A percentile compares a stretch with the other conserved stretches of the same genome.
Evolutionary conservation across 148 eudicot genomes (phyloP).

Genomic region (Drosera capensis): DNA sequence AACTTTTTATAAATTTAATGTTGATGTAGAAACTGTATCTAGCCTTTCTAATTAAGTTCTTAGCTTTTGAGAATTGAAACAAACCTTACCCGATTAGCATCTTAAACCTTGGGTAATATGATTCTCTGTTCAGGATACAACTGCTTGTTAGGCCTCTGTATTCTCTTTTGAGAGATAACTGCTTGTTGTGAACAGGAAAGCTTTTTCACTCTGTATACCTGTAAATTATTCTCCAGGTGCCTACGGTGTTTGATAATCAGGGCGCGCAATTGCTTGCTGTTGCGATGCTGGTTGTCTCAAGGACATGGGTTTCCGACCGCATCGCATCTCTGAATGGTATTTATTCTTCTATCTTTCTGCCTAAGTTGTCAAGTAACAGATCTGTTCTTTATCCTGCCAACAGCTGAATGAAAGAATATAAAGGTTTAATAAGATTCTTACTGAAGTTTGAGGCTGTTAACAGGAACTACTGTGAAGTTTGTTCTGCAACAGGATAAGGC

Average conservation of each 20-base stretch:
- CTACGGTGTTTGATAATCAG: slow-evolving; percentile 86
- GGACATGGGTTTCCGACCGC: slow-evolving; percentile 93
- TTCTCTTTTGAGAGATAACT: too few species aligned
- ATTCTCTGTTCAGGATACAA: too few species aligned
- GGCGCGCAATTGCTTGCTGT: slow-evolving; percentile 93
- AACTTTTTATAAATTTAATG: too few species aligned
- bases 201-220: too few species aligned
- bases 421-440: not conserved
- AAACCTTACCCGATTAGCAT: too few species aligned
- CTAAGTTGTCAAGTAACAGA: not conserved
- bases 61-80: too few species aligned
- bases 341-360: not conserved
- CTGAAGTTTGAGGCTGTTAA: slow-evolving; percentile 6
- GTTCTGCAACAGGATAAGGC: slow-evolving; percentile 93
- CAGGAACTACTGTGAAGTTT: slow-evolving; percentile 91
- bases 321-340: slow-evolving; percentile 93
- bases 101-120: too few species aligned
- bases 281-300: slow-evolving; percentile 74
- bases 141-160: too few species aligned
- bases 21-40: too few species aligned
- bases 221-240: slow-evolving; percentile 62
- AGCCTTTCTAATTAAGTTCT: too few species aligned
- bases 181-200: too few species aligned
- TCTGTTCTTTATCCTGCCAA: not conserved
- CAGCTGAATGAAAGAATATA: not conserved